Evolutionary conservation across 2,329 filamentous ascomycete species (phyloP).

Genomic region (Canariomyces notabilis): DNA sequence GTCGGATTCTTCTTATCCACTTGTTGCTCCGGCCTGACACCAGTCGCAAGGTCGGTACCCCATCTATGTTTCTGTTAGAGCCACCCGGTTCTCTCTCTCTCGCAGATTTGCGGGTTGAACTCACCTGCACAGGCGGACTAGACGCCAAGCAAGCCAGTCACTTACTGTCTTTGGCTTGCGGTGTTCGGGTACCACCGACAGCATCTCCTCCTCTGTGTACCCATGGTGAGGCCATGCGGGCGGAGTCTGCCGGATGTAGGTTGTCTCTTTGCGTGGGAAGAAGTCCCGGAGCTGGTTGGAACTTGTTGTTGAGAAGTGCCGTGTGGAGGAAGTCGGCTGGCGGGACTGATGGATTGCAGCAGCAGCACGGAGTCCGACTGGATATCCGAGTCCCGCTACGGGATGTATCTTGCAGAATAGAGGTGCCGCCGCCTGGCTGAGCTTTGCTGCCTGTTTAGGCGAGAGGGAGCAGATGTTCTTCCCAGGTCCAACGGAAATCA

Average conservation of each 20-base stretch:
- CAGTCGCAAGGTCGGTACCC: slow-evolving; percentile 76
- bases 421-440: slow-evolving; percentile 22
- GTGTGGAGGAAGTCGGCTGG: slow-evolving; percentile 23
- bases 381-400: slow-evolving; percentile 17
- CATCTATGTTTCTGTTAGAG: slow-evolving; percentile 46
- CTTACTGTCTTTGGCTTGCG: slow-evolving; percentile 66
- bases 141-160: slow-evolving; percentile 72
- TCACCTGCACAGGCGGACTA: slow-evolving; percentile 55
- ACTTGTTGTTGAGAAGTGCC: slow-evolving; percentile 47
- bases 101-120: not conserved
- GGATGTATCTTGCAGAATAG: slow-evolving; percentile 15
- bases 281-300: slow-evolving; percentile 48
- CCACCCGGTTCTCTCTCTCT: slow-evolving; percentile 1
- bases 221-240: slow-evolving; percentile 67
- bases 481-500: slow-evolving; percentile 28
- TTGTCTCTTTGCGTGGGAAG: slow-evolving; percentile 58
- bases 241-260: slow-evolving; percentile 56
- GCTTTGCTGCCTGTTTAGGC: slow-evolving; percentile 25
- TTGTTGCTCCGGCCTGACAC: slow-evolving; percentile 66
- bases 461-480: slow-evolving; percentile 28
- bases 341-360: slow-evolving; percentile 22
- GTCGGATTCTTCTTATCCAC: slow-evolving; percentile 54
- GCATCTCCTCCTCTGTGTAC: slow-evolving; percentile 78
- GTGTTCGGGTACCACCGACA: slow-evolving; percentile 67
- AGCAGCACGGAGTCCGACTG: slow-evolving; percentile 28